Conservation (phyloP, 2,329 filamentous ascomycete genomes). For the Aspergillus brasiliensis region DNA sequence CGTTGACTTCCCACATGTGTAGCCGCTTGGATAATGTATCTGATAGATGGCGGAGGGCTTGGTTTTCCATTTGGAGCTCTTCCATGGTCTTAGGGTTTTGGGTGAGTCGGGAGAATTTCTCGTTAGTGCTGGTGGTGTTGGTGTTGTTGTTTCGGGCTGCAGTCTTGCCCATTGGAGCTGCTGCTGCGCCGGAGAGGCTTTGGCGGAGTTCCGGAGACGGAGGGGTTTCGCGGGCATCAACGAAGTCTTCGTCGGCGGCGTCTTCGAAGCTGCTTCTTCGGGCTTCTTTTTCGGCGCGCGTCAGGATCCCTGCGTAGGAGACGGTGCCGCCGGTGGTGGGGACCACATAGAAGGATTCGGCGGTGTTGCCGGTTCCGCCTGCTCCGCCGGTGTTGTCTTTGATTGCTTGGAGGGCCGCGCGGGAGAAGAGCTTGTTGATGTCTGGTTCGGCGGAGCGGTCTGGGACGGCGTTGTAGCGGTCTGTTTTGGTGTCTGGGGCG, state of each 20-base stretch:
- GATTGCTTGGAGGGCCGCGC: conserved; percentile 78
- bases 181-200: conserved; percentile 43
- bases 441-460: conserved; percentile 65
- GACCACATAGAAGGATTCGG: conserved; percentile 87
- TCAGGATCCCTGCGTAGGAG: conserved; percentile 88
- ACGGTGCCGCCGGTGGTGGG: conserved; percentile 88
- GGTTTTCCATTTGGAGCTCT: conserved; percentile 86
- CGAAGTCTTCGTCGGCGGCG: conserved; percentile 80
- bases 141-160: conserved; percentile 12
- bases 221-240: conserved; percentile 76
- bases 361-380: conserved; percentile 59
- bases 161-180: conserved; percentile 28
- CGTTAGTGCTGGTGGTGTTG: conserved; percentile 9
- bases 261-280: conserved; percentile 57
- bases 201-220: conserved; percentile 50
- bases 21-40: conserved; percentile 84
- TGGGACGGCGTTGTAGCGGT: conserved; percentile 43
- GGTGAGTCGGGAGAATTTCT: conserved; percentile 35
- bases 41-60: conserved; percentile 78
- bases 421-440: conserved; percentile 79
- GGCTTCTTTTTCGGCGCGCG: conserved; percentile 48
- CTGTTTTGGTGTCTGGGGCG: conserved; percentile 38
- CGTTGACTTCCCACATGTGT: conserved; percentile 90
- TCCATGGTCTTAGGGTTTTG: conserved; percentile 69
- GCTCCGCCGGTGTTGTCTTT: conserved; percentile 56